Evolutionary conservation across 495 filamentous ascomycete genomes (phyloP), one percentile per base, ranked within the genome.

Genomic region (Penicillium bovifimosum): DNA sequence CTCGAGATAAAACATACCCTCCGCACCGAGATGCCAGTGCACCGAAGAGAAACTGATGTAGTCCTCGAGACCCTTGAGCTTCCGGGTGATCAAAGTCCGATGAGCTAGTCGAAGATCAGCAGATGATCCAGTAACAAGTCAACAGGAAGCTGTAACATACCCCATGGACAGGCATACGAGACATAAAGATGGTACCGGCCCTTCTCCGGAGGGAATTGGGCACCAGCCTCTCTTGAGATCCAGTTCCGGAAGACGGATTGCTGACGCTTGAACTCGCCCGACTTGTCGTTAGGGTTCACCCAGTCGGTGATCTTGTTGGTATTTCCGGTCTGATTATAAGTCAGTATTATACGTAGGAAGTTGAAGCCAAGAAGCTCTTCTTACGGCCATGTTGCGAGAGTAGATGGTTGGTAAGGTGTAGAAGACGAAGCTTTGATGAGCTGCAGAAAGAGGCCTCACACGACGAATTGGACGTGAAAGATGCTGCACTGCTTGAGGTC

Each of bases 251-350:
- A 91, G 44, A 77, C 75, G 35, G 84, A 87, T 50, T 70, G 70
- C 60, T 83, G 83, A 29, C 88, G 85, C 72, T 93, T 95, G 83
- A 95, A 96, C 70, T 96, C 91, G 70, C 91, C 91, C 2, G 82
- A 78, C 54, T 80, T 85, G 69, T 90, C 86, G 50, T 73, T 72
- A 32, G 83, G 84, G 18, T 78, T 72, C 14, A 90, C 90, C 90
- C 90, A 96, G 60, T 91, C 79, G 27, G 89, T 91, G 66, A 96
- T 93, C 32, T 74, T 75, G 24, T 31, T 41, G 7, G 63, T 14
- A 41, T 64, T 71, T 39, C 65, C 60, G 7, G 67, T 71, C 71
- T 74, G 41, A 50, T 18, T 13, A 35, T 10, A 14, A 14, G 14
- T 33, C 6, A 28, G 41, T 31, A 26, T 27, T 39, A 16, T 36